Conservation (phyloP, 2,329 filamentous ascomycete species). For the Monosporascus sp. region DNA sequence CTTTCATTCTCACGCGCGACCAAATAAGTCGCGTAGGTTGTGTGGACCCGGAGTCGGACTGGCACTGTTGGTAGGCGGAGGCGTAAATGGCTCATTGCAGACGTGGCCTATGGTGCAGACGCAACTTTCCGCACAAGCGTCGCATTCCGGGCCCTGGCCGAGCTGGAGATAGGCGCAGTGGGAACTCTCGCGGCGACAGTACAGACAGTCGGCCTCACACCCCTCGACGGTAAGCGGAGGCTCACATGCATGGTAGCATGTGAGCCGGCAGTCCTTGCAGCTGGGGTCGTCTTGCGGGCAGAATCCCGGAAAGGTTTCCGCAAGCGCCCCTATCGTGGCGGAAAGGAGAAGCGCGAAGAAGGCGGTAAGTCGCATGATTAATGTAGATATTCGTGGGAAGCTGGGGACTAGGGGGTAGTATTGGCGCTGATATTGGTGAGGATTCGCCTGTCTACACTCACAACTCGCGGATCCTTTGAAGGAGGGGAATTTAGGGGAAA, state of each 20-base stretch:
- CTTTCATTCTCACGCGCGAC: background rate
- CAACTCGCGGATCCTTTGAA: too few species aligned
- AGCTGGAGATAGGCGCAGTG: background rate
- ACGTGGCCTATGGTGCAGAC: background rate
- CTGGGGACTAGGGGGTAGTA: too few species aligned
- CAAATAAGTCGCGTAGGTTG: background rate
- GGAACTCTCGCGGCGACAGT: background rate
- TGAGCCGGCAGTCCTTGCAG: background rate
- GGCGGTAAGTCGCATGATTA: background rate
- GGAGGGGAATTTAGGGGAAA: too few species aligned
- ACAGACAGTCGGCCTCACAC: background rate
- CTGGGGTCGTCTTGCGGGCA: background rate
- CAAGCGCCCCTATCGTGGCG: background rate
- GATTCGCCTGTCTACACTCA: too few species aligned
- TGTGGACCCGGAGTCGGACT: background rate
- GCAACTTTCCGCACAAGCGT: background rate
- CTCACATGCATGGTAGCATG: background rate
- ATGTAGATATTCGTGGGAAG: background rate
- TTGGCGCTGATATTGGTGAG: too few species aligned
- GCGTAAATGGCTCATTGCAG: background rate
- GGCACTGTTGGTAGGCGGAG: background rate
- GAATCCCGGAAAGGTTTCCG: background rate
- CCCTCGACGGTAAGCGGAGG: background rate
- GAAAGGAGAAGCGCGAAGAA: background rate
- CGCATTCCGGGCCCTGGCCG: background rate